Evolutionary conservation across 805 yeast species (phyloP), one percentile per base, ranked within the genome.

Genomic region (Candida ficus): DNA sequence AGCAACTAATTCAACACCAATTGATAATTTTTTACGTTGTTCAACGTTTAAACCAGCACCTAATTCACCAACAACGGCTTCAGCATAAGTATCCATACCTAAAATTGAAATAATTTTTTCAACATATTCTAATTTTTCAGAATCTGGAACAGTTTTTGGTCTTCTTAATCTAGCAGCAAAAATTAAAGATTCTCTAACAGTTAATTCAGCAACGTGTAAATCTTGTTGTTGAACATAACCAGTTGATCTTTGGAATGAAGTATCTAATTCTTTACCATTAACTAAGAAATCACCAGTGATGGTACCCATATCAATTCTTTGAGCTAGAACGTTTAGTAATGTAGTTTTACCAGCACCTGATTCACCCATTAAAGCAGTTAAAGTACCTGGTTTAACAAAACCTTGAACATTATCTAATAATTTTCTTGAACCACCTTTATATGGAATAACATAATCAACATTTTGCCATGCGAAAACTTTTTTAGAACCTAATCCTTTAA

Each of bases 101-200:
- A 80, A 64, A 42, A 80, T 66, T 38, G 71, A 67, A 49, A 80
- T 75, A 36, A 79, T 72, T 43, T 76, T 70, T 44, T 80, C 85
- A 41, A 80, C 86, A 53, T 80, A 81, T 1, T 64, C 75, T 34
- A 75, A 62, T 54, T 80, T 81, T 48, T 80, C 86, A 20, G 59
- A 61, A 16, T 58, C 59, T 7, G 83, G 61, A 29, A 73, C 75
- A 29, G 50, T 43, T 16, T 61, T 54, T 11, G 85, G 81, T 60
- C 78, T 84, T 63, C 88, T 75, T 54, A 81, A 63, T 40, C 73
- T 63, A 13, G 87, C 88, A 29, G 82, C 71, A 49, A 80, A 81
- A 42, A 67, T 62, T 42, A 80, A 66, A 3, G 88, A 80, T 58
- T 80, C 88, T 51, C 86, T 73, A 11, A 80, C 85, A 23, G 86